Evolutionary conservation across 2,329 filamentous ascomycete genomes (phyloP).

Genomic region (Xylaria sp.): DNA sequence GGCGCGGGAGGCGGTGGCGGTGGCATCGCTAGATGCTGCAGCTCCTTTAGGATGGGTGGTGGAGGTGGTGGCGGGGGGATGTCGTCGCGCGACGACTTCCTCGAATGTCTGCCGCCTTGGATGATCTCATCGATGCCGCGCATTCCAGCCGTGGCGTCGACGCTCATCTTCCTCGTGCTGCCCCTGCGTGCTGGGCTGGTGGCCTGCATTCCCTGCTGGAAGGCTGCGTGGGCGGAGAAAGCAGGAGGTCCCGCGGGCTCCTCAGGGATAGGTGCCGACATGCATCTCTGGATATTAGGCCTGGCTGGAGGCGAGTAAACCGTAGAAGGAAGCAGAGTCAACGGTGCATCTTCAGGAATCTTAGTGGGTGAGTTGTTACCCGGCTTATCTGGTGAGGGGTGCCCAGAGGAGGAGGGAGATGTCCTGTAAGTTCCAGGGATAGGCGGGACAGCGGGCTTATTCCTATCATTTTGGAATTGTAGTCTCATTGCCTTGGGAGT

Average conservation of each 20-base stretch:
- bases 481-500: constrained; percentile 93
- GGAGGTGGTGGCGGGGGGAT: constrained; percentile 62
- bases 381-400: constrained; percentile 50
- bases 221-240: constrained; percentile 55
- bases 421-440: constrained; percentile 62
- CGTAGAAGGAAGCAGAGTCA: constrained; percentile 67
- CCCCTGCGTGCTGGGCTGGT: constrained; percentile 42
- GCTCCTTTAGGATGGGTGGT: constrained; percentile 67
- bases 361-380: constrained; percentile 46
- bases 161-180: constrained; percentile 53
- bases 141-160: constrained; percentile 52
- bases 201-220: constrained; percentile 49
- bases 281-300: constrained; percentile 65
- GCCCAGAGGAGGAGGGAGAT: constrained; percentile 54
- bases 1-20: constrained; percentile 71
- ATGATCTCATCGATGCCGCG: constrained; percentile 61
- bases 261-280: constrained; percentile 68
- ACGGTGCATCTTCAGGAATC: constrained; percentile 44
- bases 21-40: constrained; percentile 69
- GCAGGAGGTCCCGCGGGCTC: constrained; percentile 53
- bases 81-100: constrained; percentile 62
- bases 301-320: constrained; percentile 67
- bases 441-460: constrained; percentile 64
- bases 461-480: constrained; percentile 69
- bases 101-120: constrained; percentile 49